These are phyloP conservation scores for Aspergillus pseudonomiae DNA, from an alignment of 2,329 filamentous ascomycete genomes.

Conservation along the genomic window DNA sequence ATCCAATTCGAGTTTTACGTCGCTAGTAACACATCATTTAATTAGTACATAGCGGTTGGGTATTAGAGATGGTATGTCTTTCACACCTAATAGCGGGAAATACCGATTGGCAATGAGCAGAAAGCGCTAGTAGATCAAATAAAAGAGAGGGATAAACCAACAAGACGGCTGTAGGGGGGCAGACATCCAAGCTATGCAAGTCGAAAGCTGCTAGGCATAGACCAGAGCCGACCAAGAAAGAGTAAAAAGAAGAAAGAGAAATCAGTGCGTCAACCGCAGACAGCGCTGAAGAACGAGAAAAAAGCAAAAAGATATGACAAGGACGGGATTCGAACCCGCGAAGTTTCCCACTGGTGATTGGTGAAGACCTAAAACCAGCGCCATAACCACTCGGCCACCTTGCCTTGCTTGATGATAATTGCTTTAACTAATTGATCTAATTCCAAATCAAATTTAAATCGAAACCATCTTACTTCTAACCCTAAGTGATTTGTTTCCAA, in stretches of 20 bases:
- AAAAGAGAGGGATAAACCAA: no score
- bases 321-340: constrained; percentile 17
- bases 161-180: no score
- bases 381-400: constrained; percentile 17
- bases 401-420: neutral
- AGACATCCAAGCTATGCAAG: no score
- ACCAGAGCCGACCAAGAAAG: no score
- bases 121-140: no score
- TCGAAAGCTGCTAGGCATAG: no score
- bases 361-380: constrained; percentile 11
- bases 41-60: neutral
- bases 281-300: neutral
- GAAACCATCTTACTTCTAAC: neutral
- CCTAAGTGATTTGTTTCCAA: neutral
- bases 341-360: constrained; percentile 12
- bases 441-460: neutral
- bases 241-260: neutral
- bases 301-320: constrained; percentile 8
- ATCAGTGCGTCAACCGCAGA: neutral
- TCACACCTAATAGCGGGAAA: no score
- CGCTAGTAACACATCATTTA: neutral
- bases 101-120: no score
- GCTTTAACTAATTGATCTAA: rapidly evolving
- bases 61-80: no score
- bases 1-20: neutral